A percentile compares a stretch with the other conserved stretches of the same genome.
Conservation (phyloP, 805 yeast species). For the Metschnikowia borealis region DNA sequence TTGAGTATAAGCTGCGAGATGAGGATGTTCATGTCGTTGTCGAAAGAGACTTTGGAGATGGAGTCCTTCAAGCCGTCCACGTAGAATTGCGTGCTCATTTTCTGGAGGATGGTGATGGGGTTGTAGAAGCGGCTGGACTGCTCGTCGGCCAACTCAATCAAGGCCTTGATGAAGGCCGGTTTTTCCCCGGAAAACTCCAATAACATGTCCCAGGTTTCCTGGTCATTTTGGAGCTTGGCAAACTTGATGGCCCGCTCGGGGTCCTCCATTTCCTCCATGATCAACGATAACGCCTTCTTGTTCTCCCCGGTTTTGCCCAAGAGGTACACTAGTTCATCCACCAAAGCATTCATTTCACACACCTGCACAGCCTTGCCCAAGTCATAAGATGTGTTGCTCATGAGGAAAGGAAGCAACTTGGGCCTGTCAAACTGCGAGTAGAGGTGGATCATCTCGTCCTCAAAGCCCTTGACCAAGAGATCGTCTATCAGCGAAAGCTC, state of each 20-base stretch:
- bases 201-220: conserved; percentile 77
- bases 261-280: conserved; percentile 72
- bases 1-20: conserved; percentile 52
- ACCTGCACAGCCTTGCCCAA: conserved; percentile 65
- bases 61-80: conserved; percentile 64
- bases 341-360: conserved; percentile 51
- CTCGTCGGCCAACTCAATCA: conserved; percentile 66
- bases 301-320: conserved; percentile 81
- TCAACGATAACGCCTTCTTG: conserved; percentile 67
- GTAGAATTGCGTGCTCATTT: conserved; percentile 58
- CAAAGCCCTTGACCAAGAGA: conserved; percentile 50
- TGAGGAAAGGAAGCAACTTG: conserved; percentile 58
- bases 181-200: conserved; percentile 65
- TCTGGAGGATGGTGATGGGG: conserved; percentile 63
- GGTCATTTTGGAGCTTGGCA: conserved; percentile 63
- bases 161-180: conserved; percentile 72
- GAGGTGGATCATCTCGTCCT: conserved; percentile 62
- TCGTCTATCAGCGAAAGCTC: conserved; percentile 55
- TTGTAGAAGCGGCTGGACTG: conserved; percentile 43
- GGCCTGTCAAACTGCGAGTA: conserved; percentile 59
- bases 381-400: conserved; percentile 57
- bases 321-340: conserved; percentile 74
- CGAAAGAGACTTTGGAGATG: conserved; percentile 56
- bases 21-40: conserved; percentile 50
- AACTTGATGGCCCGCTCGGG: conserved; percentile 78